phyloP scores from a whole-genome alignment of 495 filamentous ascomycete genomes.

The Hypoxylon intermedium region DNA sequence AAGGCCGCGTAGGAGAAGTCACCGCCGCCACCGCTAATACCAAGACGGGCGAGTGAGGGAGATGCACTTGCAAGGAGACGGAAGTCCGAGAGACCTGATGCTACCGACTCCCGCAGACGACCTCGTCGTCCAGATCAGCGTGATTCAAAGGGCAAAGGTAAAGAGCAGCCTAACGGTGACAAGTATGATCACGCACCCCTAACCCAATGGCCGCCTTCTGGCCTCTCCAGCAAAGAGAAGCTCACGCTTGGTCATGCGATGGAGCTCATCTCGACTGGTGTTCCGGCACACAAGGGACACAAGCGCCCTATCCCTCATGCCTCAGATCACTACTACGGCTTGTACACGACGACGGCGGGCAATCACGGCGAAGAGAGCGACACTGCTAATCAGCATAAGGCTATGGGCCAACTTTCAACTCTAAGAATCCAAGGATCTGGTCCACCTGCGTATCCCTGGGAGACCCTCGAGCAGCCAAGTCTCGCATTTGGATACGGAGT shows the following conservation, averaged over 20 bases:
- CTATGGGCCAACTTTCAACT: constrained; percentile 59
- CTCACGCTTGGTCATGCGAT: constrained; percentile 54
- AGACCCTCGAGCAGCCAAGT: constrained; percentile 70
- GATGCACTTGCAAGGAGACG: constrained; percentile 37
- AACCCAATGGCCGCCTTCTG: constrained; percentile 56
- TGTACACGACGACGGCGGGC: constrained; percentile 57
- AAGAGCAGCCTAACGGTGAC: constrained; percentile 42
- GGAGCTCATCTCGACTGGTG: constrained; percentile 55
- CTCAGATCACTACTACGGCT: constrained; percentile 57
- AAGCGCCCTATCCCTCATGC: constrained; percentile 54
- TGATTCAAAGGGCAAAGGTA: constrained; percentile 54
- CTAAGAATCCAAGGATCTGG: constrained; percentile 48
- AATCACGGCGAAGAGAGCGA: constrained; percentile 55
- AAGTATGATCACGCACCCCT: constrained; percentile 48
- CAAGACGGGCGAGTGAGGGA: constrained; percentile 44
- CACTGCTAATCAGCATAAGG: constrained; percentile 52
- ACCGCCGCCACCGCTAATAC: constrained; percentile 8
- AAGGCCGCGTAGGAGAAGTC: constrained; percentile 40
- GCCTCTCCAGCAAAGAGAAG: constrained; percentile 52
- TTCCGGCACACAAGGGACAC: constrained; percentile 55
- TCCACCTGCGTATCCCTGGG: constrained; percentile 62
- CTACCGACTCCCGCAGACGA: constrained; percentile 44
- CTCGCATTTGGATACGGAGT: constrained; percentile 65
- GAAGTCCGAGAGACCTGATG: constrained; percentile 23
- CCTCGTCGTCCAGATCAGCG: constrained; percentile 48